These are phyloP conservation scores for Annulohypoxylon moriforme DNA, from an alignment of 495 filamentous ascomycete species.

Conservation along the genomic window DNA sequence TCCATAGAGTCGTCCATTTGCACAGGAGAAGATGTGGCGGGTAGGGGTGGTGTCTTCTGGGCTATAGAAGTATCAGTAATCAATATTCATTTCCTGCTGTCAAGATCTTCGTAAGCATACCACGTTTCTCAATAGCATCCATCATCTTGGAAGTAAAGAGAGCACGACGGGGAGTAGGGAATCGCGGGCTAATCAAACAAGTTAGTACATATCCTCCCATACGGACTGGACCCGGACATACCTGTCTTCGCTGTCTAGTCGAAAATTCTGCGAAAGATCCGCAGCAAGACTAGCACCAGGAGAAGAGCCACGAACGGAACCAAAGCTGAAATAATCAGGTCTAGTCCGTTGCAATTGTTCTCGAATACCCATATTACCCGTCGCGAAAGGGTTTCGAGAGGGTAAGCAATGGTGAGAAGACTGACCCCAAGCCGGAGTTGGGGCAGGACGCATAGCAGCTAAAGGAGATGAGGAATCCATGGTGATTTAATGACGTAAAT, in stretches of 20 bases:
- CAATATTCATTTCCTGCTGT: background rate
- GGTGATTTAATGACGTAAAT: conserved; percentile 23
- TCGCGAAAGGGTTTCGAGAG: conserved; percentile 65
- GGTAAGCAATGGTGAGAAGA: conserved; percentile 63
- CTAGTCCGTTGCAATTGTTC: conserved; percentile 66
- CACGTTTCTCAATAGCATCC: conserved; percentile 71
- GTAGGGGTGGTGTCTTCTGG: conserved; percentile 84
- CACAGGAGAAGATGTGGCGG: conserved; percentile 80
- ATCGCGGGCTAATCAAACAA: conserved; percentile 74
- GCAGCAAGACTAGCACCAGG: conserved; percentile 89
- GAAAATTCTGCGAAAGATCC: conserved; percentile 96
- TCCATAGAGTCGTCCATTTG: conserved; percentile 88
- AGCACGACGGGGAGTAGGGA: conserved; percentile 90
- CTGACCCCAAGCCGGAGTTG: conserved; percentile 63
- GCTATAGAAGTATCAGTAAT: conserved; percentile 58
- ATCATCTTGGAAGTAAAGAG: conserved; percentile 88
- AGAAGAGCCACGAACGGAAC: conserved; percentile 83
- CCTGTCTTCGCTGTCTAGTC: conserved; percentile 85
- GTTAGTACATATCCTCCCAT: conserved; percentile 40
- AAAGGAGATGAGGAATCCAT: conserved; percentile 97
- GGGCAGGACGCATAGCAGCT: conserved; percentile 90
- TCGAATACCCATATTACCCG: conserved; percentile 72
- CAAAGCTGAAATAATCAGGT: conserved; percentile 81
- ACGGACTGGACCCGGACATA: conserved; percentile 56
- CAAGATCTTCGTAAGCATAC: conserved; percentile 64